These are phyloP conservation scores for Raphanus raphanistrum DNA, from an alignment of 345 rosid species.

Conservation along the genomic window DNA sequence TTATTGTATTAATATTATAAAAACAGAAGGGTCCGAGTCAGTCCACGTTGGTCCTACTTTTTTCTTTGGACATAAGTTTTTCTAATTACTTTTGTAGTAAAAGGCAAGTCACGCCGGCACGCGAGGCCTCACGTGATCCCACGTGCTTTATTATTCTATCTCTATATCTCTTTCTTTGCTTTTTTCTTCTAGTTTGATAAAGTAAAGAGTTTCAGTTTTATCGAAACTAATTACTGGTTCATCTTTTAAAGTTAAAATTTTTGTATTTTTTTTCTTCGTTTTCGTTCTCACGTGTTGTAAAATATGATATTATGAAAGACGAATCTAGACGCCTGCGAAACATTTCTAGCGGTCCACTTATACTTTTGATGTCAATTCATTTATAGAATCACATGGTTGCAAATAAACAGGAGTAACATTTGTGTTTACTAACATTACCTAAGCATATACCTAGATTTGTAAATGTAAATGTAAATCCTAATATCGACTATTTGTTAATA, in stretches of 20 bases:
- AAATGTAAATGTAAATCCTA: slow-evolving; percentile 5
- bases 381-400: background rate
- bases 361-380: background rate
- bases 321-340: background rate
- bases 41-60: slow-evolving; percentile 47
- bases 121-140: slow-evolving; percentile 59
- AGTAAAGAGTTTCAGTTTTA: background rate
- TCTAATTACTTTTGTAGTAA: slow-evolving; percentile 26
- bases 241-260: background rate
- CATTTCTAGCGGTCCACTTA: slow-evolving; percentile 15
- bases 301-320: too few relatives aligned
- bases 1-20: background rate
- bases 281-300: too few relatives aligned
- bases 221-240: background rate
- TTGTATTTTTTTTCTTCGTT: too few relatives aligned
- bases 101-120: slow-evolving; percentile 66
- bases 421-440: slow-evolving; percentile 18
- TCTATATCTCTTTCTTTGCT: background rate
- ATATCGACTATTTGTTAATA: background rate
- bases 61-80: background rate
- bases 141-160: slow-evolving; percentile 47
- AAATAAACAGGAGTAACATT: background rate
- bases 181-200: background rate
- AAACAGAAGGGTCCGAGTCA: slow-evolving; percentile 15
- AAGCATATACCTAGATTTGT: slow-evolving; percentile 19